Evolutionary conservation across 192 early-diverging fungal species (phyloP).

Genomic region (Podochytrium sp.): DNA sequence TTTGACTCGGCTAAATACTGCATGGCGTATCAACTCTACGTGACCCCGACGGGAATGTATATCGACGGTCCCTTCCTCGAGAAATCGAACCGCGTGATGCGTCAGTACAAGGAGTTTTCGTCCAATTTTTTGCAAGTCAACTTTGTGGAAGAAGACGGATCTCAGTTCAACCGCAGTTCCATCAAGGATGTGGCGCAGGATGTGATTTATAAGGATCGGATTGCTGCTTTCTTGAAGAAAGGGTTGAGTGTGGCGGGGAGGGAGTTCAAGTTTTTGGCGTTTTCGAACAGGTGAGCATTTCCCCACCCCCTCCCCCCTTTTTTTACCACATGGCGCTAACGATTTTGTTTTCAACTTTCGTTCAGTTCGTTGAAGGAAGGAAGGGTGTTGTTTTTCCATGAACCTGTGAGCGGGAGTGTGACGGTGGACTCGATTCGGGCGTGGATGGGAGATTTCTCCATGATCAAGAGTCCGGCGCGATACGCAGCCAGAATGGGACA

Average conservation of each 20-base stretch:
- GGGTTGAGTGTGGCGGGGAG: slow-evolving; percentile 57
- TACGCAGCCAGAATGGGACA: slow-evolving; percentile 69
- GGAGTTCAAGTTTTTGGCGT: slow-evolving; percentile 66
- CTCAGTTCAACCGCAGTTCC: slow-evolving; percentile 37
- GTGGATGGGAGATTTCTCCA: slow-evolving; percentile 75
- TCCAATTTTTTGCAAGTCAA: slow-evolving; percentile 73
- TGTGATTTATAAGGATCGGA: slow-evolving; percentile 39
- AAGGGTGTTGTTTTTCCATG: slow-evolving; percentile 76
- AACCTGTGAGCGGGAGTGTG: slow-evolving; percentile 36
- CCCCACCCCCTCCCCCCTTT: not conserved
- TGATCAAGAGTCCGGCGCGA: slow-evolving; percentile 68
- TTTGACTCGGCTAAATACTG: slow-evolving; percentile 10
- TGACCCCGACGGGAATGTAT: slow-evolving; percentile 72
- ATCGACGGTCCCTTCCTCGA: slow-evolving; percentile 68
- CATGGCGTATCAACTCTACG: slow-evolving; percentile 37
- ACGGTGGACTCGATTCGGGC: slow-evolving; percentile 55
- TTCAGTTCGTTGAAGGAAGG: slow-evolving; percentile 64
- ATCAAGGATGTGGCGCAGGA: slow-evolving; percentile 44
- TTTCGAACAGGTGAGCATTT: slow-evolving; percentile 64
- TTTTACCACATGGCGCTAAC: slow-evolving; percentile 17
- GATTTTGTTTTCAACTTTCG: no score
- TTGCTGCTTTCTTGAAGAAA: slow-evolving; percentile 46
- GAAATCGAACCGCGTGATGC: slow-evolving; percentile 74
- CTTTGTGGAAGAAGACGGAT: slow-evolving; percentile 67
- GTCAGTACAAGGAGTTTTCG: slow-evolving; percentile 51